A percentile compares a stretch with the other conserved stretches of the same genome.
These are phyloP conservation scores for Fusarium foetens DNA, from an alignment of 2,329 filamentous ascomycete species.

Conservation along the genomic window DNA sequence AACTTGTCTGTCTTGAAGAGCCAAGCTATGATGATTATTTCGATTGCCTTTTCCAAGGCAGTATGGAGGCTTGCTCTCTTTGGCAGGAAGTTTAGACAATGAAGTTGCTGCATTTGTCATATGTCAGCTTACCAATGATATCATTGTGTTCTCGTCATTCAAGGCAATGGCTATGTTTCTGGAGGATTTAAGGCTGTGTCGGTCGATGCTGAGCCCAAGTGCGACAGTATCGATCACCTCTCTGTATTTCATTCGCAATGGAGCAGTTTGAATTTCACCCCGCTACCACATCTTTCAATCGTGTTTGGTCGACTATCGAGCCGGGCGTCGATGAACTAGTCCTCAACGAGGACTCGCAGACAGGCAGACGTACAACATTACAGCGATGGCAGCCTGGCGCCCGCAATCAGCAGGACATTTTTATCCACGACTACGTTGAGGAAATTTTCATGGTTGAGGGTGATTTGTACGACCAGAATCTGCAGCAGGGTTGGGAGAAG, in stretches of 20 bases:
- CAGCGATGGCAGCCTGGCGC: constrained; percentile 52
- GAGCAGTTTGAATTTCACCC: constrained; percentile 46
- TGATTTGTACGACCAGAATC: constrained; percentile 48
- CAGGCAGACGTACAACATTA: constrained; percentile 46
- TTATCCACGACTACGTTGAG: constrained; percentile 52
- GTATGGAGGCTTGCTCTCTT: background rate
- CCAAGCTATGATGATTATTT: background rate
- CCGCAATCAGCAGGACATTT: constrained; percentile 40
- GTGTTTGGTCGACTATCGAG: constrained; percentile 43
- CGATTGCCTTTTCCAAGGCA: background rate
- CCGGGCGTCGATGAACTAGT: constrained; percentile 51
- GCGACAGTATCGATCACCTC: background rate
- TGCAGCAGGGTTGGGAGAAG: constrained; percentile 46
- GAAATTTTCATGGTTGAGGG: constrained; percentile 52
- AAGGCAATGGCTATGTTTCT: background rate
- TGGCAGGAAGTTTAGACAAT: background rate
- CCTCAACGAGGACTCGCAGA: constrained; percentile 47
- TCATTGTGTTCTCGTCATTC: background rate
- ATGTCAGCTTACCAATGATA: constrained; percentile 25
- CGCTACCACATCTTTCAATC: constrained; percentile 31
- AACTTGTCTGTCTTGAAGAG: background rate
- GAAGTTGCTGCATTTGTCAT: constrained; percentile 24
- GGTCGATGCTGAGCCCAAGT: background rate
- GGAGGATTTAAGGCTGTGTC: constrained; percentile 11
- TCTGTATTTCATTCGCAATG: constrained; percentile 18